These are phyloP conservation scores for Lunasporangiospora selenospora DNA, from an alignment of 192 early-diverging fungal genomes.

Conservation along the genomic window DNA sequence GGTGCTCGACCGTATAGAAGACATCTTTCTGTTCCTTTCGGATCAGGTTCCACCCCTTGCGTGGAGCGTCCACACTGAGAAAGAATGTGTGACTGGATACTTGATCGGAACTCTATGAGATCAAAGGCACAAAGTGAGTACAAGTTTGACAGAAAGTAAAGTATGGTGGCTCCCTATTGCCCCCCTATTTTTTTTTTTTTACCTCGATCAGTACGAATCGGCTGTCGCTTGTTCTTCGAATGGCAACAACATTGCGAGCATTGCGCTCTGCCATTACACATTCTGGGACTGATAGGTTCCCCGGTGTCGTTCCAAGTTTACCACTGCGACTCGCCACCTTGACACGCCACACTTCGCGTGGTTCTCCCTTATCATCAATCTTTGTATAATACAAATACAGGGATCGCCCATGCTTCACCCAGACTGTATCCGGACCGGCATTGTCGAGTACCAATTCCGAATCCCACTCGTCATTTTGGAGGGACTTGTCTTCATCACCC, in stretches of 20 bases:
- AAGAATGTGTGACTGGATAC: slow-evolving; percentile 22
- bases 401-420: slow-evolving; percentile 13
- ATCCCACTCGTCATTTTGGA: no score
- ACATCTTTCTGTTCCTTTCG: slow-evolving; percentile 15
- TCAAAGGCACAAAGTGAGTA: no score
- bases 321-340: slow-evolving; percentile 11
- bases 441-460: slow-evolving; percentile 8
- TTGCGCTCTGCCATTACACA: slow-evolving; percentile 26
- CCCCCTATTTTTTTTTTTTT: no score
- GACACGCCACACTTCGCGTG: slow-evolving; percentile 36
- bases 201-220: slow-evolving; percentile 30
- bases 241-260: slow-evolving; percentile 9
- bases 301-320: background rate
- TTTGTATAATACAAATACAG: slow-evolving; percentile 31
- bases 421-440: slow-evolving; percentile 19
- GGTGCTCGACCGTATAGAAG: slow-evolving; percentile 38
- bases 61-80: slow-evolving; percentile 15
- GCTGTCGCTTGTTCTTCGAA: slow-evolving; percentile 15
- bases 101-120: slow-evolving; percentile 29
- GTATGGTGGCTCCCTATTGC: no score
- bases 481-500: no score
- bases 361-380: slow-evolving; percentile 26
- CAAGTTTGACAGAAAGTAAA: no score
- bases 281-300: slow-evolving; percentile 4
- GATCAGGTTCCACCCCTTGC: slow-evolving; percentile 26